These are phyloP conservation scores for Viola pubescens DNA, from an alignment of 441 rosid species.

Conservation along the genomic window DNA sequence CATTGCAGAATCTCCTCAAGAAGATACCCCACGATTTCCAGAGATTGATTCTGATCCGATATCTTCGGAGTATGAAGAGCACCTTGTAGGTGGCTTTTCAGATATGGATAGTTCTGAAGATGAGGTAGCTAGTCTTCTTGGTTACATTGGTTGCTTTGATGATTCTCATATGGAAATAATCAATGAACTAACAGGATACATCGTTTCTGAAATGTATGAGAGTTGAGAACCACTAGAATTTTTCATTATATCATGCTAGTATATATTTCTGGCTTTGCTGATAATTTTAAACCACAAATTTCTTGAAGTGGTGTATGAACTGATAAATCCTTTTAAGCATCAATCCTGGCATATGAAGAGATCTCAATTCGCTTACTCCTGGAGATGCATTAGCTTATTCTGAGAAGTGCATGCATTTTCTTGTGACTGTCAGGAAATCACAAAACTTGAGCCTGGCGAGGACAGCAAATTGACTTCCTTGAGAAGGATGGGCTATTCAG, in stretches of 20 bases:
- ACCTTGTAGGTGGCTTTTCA: conserved; percentile 41
- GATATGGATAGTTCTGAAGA: conserved; percentile 39
- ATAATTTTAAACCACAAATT: not conserved
- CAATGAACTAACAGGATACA: not conserved
- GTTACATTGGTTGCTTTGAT: conserved; percentile 5
- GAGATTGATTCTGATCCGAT: conserved; percentile 28
- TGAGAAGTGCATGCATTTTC: too few species aligned
- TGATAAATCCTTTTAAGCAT: too few species aligned
- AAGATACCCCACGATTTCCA: conserved; percentile 21
- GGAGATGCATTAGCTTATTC: too few species aligned
- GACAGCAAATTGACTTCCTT: conserved; percentile 33
- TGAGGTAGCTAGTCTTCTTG: conserved; percentile 42
- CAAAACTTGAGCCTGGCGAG: conserved; percentile 26
- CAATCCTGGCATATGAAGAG: too few species aligned
- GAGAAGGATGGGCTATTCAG: conserved; percentile 61
- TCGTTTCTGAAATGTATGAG: not conserved
- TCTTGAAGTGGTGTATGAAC: not conserved
- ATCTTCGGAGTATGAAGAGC: conserved; percentile 45
- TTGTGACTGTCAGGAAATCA: conserved; percentile 23
- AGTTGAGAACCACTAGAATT: not conserved
- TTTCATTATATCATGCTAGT: not conserved
- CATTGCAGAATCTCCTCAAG: conserved; percentile 38
- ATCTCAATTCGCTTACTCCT: too few species aligned
- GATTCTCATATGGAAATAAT: not conserved
- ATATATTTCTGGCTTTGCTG: not conserved